Evolutionary conservation across 2,329 filamentous ascomycete genomes (phyloP), one percentile per base, ranked within the genome.

Genomic region (Colletotrichum camelliae): DNA sequence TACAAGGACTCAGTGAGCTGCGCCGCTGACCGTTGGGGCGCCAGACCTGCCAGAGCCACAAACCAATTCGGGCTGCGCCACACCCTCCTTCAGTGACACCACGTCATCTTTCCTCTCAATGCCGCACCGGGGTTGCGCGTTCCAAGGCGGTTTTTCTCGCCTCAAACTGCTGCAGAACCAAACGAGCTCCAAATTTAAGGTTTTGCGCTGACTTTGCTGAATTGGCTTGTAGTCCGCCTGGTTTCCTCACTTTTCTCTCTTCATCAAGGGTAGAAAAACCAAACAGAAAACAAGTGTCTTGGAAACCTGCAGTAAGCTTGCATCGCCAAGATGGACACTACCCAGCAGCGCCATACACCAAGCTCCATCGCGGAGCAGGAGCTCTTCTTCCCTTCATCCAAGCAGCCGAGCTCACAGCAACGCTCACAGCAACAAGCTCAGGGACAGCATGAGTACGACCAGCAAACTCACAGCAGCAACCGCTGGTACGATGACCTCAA

Each of bases 351-450:
- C 35, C 70, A 75, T 58, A 72, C 73, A 6, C 65, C 73, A 15
- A 75, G 48, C 64, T 72, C 73, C 64, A 75, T 75, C 58, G 62
- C 73, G 18, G 73, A 75, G 29, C 73, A 75, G 12, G 73, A 75
- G 57, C 64, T 75, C 16, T 75, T 73, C 57, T 75, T 73, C 16
- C 27, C 39, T 1, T 60, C 64, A 16, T 7, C 43, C n/a, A 48
- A 27, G 24, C 24, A 48, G n/a, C 43, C 43, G 21, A 58, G 62
- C 31, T 58, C 73, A 9, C 24, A 27, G 24, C 66, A 60, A 16
- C 70, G 62, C 31, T 58, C 73, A 9, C 24, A 27, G 24, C 66
- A 60, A 16, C 70, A 60, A 16, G 60, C 43, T 24, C 72, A 72
- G 18, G 48, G 57, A 70, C 73, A 68, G 16, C 43, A 60, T 64